These are phyloP conservation scores for Avena atlantica DNA, from an alignment of 176 grass and related monocot species.

Conservation along the genomic window DNA sequence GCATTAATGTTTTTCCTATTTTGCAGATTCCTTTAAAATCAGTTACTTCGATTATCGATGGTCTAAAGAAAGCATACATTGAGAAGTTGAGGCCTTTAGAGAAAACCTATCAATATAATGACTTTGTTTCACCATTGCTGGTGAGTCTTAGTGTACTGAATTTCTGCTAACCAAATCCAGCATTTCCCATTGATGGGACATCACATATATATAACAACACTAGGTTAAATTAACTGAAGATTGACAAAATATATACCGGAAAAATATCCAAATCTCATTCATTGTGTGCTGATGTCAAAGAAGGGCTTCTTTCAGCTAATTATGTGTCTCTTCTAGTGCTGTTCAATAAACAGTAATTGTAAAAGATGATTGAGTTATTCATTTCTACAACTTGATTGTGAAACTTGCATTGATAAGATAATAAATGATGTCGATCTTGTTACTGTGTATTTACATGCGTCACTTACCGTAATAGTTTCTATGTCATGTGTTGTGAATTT, in stretches of 20 bases:
- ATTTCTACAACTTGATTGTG: too few relatives aligned
- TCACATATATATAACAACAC: not conserved
- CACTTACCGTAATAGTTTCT: not conserved
- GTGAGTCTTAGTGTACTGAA: constrained; percentile 29
- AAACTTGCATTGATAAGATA: constrained; percentile 2
- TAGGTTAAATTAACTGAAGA: not conserved
- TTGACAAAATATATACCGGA: not conserved
- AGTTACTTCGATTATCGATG: constrained; percentile 91
- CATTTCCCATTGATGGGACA: not conserved
- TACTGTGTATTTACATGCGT: not conserved
- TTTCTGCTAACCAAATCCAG: not conserved
- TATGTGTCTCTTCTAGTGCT: not conserved
- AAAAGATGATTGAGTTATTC: not conserved
- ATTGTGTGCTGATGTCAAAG: not conserved
- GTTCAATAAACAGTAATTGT: not conserved
- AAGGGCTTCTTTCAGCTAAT: not conserved
- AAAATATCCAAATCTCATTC: not conserved
- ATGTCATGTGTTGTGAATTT: not conserved
- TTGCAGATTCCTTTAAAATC: constrained; percentile 78
- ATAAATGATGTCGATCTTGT: not conserved
- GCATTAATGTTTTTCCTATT: not conserved
- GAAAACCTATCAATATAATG: constrained; percentile 74
- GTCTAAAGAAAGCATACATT: constrained; percentile 89
- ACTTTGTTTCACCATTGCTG: constrained; percentile 85
- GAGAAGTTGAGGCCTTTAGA: constrained; percentile 89